Evolutionary conservation across 139 green algal genomes (phyloP).

Genomic region (Volvox africanus): DNA sequence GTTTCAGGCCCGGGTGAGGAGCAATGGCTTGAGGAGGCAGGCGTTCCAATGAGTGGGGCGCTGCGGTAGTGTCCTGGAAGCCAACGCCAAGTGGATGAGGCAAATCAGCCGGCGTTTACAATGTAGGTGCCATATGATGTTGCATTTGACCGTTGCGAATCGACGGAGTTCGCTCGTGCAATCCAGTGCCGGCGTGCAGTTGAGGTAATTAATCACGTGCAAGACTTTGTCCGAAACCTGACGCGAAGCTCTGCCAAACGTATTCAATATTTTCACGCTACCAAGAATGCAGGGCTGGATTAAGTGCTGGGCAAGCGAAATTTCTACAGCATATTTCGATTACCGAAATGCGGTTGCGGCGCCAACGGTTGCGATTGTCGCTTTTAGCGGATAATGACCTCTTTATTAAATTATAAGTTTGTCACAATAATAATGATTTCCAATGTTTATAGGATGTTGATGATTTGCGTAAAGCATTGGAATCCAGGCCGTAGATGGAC

Average conservation of each 20-base stretch:
- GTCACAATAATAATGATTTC: no score
- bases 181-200: neutral
- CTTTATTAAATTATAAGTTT: no score
- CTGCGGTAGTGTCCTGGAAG: neutral
- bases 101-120: neutral
- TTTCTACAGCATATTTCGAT: neutral
- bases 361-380: neutral
- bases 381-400: no score
- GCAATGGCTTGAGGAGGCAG: neutral
- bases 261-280: neutral
- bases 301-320: neutral
- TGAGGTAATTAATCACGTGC: neutral
- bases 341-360: neutral
- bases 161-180: no score
- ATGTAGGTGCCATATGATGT: neutral
- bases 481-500: no score
- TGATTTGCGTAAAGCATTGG: no score
- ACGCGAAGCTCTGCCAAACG: neutral
- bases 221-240: neutral
- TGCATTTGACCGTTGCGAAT: neutral
- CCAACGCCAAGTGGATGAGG: neutral
- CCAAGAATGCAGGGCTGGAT: neutral
- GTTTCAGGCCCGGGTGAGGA: constrained; percentile 35
- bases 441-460: no score
- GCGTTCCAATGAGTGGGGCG: neutral